Conservation (phyloP, 768 basidiomycete species). For the Saitozyma sp. region DNA sequence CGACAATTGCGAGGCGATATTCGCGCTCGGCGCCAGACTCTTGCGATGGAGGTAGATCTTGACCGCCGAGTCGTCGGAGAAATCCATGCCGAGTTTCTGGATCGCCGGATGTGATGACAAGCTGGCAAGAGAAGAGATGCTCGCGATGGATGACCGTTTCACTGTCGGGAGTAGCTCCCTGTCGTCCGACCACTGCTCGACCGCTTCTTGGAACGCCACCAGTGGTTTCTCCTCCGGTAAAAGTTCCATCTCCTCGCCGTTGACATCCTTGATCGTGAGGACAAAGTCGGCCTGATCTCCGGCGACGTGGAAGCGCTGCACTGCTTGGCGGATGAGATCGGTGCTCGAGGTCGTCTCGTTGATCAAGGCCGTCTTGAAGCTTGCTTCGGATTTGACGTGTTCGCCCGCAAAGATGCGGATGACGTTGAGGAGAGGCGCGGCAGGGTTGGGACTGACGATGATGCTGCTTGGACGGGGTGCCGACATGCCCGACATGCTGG, state of each 20-base stretch:
- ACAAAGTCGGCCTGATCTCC: slow-evolving; percentile 74
- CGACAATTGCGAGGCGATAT: slow-evolving; percentile 32
- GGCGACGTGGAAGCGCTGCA: slow-evolving; percentile 75
- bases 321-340: slow-evolving; percentile 86
- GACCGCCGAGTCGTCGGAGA: slow-evolving; percentile 92
- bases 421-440: slow-evolving; percentile 79
- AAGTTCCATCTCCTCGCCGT: slow-evolving; percentile 74
- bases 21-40: not conserved
- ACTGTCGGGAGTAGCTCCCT: slow-evolving; percentile 59
- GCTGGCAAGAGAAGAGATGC: slow-evolving; percentile 88
- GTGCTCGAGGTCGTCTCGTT: slow-evolving; percentile 79
- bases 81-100: slow-evolving; percentile 90
- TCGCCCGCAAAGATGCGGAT: slow-evolving; percentile 94
- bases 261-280: slow-evolving; percentile 88
- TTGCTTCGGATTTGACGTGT: slow-evolving; percentile 86
- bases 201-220: slow-evolving; percentile 83
- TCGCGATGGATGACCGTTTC: slow-evolving; percentile 88
- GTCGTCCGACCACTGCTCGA: slow-evolving; percentile 59
- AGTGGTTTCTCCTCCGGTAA: slow-evolving; percentile 73
- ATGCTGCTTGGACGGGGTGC: slow-evolving; percentile 47
- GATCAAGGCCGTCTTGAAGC: slow-evolving; percentile 95
- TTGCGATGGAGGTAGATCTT: slow-evolving; percentile 87
- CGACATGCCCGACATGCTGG: slow-evolving; percentile 26
- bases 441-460: slow-evolving; percentile 59
- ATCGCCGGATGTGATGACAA: slow-evolving; percentile 94